Percentiles rank a stretch among this genome's conserved stretches.
Conservation (phyloP, 2,329 filamentous ascomycete genomes). For the Stemphylium lycopersici region DNA sequence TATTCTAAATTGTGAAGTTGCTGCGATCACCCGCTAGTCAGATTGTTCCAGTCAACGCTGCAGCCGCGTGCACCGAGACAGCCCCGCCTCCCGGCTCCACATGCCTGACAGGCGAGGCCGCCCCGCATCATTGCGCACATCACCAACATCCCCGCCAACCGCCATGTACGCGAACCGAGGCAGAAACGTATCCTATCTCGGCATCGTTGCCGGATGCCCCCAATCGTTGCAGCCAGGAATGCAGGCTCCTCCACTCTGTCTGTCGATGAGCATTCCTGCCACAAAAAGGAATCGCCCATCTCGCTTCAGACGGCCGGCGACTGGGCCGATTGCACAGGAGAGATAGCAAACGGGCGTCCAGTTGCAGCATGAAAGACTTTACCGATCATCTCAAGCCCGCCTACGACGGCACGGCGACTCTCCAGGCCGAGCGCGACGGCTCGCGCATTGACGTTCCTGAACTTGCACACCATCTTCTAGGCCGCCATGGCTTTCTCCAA, state of each 20-base stretch:
- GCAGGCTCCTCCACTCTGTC: slow-evolving; percentile 4
- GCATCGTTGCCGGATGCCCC: slow-evolving; percentile 14
- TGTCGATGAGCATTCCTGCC: background rate
- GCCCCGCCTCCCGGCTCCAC: slow-evolving; percentile 13
- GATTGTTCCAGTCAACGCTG: background rate
- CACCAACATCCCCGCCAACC: background rate
- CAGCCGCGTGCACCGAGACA: slow-evolving; percentile 14
- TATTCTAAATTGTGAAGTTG: background rate
- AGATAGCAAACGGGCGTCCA: slow-evolving; percentile 1
- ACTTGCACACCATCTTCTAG: slow-evolving; percentile 55
- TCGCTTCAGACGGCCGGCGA: slow-evolving; percentile 10
- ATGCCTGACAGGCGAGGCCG: slow-evolving; percentile 1
- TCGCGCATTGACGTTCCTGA: slow-evolving; percentile 54
- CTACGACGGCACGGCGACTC: slow-evolving; percentile 54
- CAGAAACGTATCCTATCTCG: slow-evolving; percentile 9
- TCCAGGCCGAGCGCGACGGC: slow-evolving; percentile 53
- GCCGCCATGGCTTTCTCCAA: slow-evolving; percentile 55
- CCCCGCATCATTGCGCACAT: slow-evolving; percentile 21
- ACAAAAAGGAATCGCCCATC: slow-evolving; percentile 1
- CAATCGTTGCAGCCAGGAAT: slow-evolving; percentile 1
- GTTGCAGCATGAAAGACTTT: slow-evolving; percentile 55
- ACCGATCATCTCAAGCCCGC: slow-evolving; percentile 56
- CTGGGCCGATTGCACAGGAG: background rate
- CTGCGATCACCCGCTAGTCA: background rate
- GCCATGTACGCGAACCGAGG: slow-evolving; percentile 18